phyloP scores from a whole-genome alignment of 306 rosid species.

The Citrullus amarus region DNA sequence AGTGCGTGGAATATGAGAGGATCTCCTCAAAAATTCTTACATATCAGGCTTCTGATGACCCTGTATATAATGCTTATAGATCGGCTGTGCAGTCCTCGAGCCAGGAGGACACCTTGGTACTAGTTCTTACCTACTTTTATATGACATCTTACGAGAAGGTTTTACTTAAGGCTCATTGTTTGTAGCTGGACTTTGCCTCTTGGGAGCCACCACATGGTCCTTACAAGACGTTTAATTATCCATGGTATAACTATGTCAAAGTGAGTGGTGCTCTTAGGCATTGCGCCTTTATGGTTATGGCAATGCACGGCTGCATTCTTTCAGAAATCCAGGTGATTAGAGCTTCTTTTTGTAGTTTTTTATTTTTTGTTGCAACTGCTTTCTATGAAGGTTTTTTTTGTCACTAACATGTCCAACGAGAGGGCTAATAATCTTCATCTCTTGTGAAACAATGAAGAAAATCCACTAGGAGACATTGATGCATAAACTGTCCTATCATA shows the following conservation, averaged over 20 bases:
- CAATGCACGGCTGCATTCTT: slow-evolving; percentile 92
- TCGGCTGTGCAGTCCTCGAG: slow-evolving; percentile 83
- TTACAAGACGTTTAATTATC: slow-evolving; percentile 60
- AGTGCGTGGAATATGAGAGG: slow-evolving; percentile 72
- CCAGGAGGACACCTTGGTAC: slow-evolving; percentile 86
- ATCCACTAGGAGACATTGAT: neutral
- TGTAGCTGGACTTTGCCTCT: slow-evolving; percentile 83
- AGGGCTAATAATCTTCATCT: neutral
- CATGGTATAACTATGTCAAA: slow-evolving; percentile 85
- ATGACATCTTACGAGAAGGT: slow-evolving; percentile 2
- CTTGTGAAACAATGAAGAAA: neutral
- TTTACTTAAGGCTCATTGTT: neutral
- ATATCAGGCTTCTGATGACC: slow-evolving; percentile 81
- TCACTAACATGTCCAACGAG: neutral
- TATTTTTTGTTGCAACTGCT: too few species aligned
- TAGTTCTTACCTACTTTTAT: neutral
- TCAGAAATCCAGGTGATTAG: slow-evolving; percentile 85
- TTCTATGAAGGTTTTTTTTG: neutral
- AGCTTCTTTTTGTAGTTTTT: neutral
- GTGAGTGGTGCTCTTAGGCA: slow-evolving; percentile 93
- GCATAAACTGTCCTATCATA: neutral
- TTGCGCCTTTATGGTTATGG: slow-evolving; percentile 95
- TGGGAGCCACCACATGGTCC: slow-evolving; percentile 99
- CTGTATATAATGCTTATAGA: slow-evolving; percentile 75
- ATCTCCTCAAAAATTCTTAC: slow-evolving; percentile 89